A percentile compares a stretch with the other conserved stretches of the same genome.
Evolutionary conservation across 352 stramenopile genomes (phyloP).

Genomic region (Phytopythium ostracodes): DNA sequence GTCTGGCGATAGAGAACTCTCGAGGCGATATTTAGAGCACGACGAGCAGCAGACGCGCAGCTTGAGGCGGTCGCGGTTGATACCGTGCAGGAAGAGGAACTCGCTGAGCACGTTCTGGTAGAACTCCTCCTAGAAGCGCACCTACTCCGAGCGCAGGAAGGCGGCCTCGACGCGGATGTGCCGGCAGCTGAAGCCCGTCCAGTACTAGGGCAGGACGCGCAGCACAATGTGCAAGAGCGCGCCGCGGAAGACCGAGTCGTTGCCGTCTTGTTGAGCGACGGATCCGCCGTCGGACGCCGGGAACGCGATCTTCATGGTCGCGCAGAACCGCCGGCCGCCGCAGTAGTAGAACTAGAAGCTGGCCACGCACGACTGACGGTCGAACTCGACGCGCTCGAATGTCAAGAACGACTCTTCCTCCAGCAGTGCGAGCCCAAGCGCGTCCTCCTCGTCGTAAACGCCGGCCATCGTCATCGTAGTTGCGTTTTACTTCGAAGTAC

Average conservation of each 20-base stretch:
- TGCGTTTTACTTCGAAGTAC: no score
- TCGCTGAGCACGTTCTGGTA: slow-evolving; percentile 39
- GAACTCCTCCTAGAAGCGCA: slow-evolving; percentile 34
- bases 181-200: slow-evolving; percentile 38
- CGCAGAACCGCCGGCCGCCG: slow-evolving; percentile 25
- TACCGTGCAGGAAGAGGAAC: slow-evolving; percentile 28
- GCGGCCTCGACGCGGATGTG: slow-evolving; percentile 30
- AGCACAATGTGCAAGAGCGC: slow-evolving; percentile 31
- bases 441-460: slow-evolving; percentile 15
- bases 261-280: neutral
- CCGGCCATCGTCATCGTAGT: neutral
- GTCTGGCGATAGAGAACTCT: neutral
- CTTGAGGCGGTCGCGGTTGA: slow-evolving; percentile 33
- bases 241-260: slow-evolving; percentile 15
- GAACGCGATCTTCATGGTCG: slow-evolving; percentile 21
- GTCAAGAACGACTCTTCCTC: slow-evolving; percentile 33
- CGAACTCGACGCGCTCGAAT: slow-evolving; percentile 25
- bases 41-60: slow-evolving; percentile 20
- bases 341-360: slow-evolving; percentile 39
- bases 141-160: slow-evolving; percentile 27
- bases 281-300: neutral
- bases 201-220: slow-evolving; percentile 35
- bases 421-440: slow-evolving; percentile 20
- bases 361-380: slow-evolving; percentile 10
- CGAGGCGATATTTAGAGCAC: slow-evolving; percentile 19